Conservation (phyloP, 2,329 filamentous ascomycete species). For the Pseudogymnoascus sp. region DNA sequence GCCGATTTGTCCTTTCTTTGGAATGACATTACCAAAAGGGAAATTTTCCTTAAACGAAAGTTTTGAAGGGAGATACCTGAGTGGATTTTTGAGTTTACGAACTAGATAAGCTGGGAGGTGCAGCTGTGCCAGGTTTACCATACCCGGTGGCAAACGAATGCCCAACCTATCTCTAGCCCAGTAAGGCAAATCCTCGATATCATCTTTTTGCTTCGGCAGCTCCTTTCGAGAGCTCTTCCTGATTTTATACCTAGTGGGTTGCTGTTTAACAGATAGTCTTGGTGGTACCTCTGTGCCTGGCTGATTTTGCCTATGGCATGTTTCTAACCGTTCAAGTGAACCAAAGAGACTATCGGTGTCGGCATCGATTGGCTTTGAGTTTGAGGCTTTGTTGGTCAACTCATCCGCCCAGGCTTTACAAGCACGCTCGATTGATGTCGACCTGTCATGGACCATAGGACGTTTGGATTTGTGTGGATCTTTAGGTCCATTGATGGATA, state of each 20-base stretch:
- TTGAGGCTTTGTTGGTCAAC: neutral
- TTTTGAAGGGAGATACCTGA: neutral
- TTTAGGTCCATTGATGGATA: neutral
- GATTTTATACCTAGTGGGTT: neutral
- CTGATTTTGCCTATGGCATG: neutral
- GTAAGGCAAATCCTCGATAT: neutral
- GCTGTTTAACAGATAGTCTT: neutral
- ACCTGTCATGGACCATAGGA: neutral
- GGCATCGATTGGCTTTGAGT: neutral
- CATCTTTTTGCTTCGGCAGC: neutral
- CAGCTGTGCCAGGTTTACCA: neutral
- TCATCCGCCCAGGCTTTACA: neutral
- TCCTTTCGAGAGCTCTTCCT: neutral
- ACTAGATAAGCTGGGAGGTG: neutral
- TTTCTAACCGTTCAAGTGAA: neutral
- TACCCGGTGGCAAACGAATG: neutral
- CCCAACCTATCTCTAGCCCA: neutral
- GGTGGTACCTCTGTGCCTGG: too few relatives aligned
- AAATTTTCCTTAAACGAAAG: neutral
- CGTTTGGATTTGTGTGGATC: neutral
- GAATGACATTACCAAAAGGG: neutral
- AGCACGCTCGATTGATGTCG: neutral
- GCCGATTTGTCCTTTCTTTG: neutral
- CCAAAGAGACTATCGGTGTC: neutral
- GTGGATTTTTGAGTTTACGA: neutral